Base-by-base conservation (phyloP, 345 rosid species). In the Salix arbutifolia region DNA sequence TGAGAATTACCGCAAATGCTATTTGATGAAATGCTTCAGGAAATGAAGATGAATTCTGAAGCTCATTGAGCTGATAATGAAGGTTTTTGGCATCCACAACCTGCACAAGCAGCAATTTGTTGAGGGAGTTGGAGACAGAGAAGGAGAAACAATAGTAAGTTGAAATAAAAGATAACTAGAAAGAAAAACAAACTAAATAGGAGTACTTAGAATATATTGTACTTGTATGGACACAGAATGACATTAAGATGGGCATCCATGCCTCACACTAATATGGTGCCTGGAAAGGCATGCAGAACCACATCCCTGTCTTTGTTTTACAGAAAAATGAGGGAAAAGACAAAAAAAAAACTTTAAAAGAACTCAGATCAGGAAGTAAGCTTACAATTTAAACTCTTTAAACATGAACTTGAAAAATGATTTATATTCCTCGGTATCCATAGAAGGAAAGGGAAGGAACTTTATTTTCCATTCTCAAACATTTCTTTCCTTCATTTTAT, bases 71-170 rank as follows among this genome's bases (percentile, higher is more conserved):
- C 88, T 91, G 97, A 84, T 90, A 87, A 9, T 77, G 89, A 68
- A 95, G 92, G 81, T 95, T 95, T 82, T 90, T 93, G 81, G 99
- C 99, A 89, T 95, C 99, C 77, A 90, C 99, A 44, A 95, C 99
- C 99, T 95, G 73, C 71, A 75, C n/a, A 76, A 81, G 56, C 37
- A 80, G 52, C 68, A 78, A 80, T 50, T 58, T 61, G 40, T 56
- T 38, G 16, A 30, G 16, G 14, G 2, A 46, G 25, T 2, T 4
- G 31, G 21, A 33, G 25, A 28, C 68, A 40, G n/a, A 19, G 4
- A 21, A 1, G 69, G 65, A 61, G 67, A 73, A 42, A 67, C 70
- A 21, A 58, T 3, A 28, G 16, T 31, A 40, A 72, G n/a, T 19
- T 16, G 44, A 30, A 42, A 42, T 8, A 65, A 23, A 75, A 21